Base-by-base conservation (phyloP, 257 asterid species). In the Rauvolfia tetraphylla region DNA sequence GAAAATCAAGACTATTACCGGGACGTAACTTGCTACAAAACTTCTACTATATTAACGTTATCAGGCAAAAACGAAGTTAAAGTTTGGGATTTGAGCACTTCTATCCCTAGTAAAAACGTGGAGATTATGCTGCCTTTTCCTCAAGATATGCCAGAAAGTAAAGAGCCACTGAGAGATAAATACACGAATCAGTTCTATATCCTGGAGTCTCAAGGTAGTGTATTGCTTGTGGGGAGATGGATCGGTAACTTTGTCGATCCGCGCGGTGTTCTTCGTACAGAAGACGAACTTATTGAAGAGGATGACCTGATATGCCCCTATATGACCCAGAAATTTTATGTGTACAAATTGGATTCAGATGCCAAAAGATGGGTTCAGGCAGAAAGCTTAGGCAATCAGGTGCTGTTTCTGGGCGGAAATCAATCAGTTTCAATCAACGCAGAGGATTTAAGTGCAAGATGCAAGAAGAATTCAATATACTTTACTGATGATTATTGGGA, bases 401-500 rank as follows among this genome's bases (percentile, higher is more conserved):
- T 71, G 10, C 0, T 89, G 34, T 84, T 87, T 58, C 4, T 87
- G 44, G 87, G 90, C 10, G 89, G 85, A 15, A 85, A 84, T 71
- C 82, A 87, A 1, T 49, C 87, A 0, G 27, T 54, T 69, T 74
- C 81, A 56, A 13, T 84, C n/a, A 9, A 76, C 1, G 76, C 25
- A 0, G n/a, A 23, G 31, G 82, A 74, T 34, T 12, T 27, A n/a
- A n/a, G n/a, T 68, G 68, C 8, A 6, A 80, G 75, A 4, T 51
- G 71, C 73, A 74, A 76, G 48, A 58, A 46, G n/a, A 81, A 80
- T 23, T 68, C 85, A 3, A 83, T 87, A 41, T 85, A 81, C 56
- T 89, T 81, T 48, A 83, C 84, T 0, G 89, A 86, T 70, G 88
- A 89, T 76, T 82, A 74, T 1, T 81, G 86, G 88, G 85, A 76